Conservation (phyloP, 768 basidiomycete species). For the Coprinopsis marcescibilis region DNA sequence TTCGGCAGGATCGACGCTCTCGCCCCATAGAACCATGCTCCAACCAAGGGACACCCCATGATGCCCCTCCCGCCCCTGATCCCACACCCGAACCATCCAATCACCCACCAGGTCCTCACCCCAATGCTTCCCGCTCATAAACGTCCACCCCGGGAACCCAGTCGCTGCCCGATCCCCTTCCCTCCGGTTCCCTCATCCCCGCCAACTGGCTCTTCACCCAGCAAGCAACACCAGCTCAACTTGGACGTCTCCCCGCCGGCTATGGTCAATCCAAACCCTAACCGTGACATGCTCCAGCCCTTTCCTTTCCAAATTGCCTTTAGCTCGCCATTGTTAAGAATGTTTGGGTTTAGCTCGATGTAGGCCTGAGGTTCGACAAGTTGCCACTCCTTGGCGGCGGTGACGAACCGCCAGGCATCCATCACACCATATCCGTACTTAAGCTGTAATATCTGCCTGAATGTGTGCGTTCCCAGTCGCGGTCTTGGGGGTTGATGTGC, state of each 20-base stretch:
- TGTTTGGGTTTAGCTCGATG: constrained; percentile 70
- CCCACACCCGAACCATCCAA: constrained; percentile 87
- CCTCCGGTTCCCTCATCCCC: constrained; percentile 62
- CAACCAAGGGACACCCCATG: constrained; percentile 78
- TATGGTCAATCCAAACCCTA: constrained; percentile 87
- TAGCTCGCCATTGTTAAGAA: constrained; percentile 51
- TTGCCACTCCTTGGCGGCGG: constrained; percentile 72
- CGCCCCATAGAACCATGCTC: constrained; percentile 90
- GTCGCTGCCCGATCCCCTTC: constrained; percentile 52
- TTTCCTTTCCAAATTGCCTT: constrained; percentile 77
- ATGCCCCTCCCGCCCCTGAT: constrained; percentile 51
- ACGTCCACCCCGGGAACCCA: constrained; percentile 89
- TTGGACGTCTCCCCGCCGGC: constrained; percentile 84
- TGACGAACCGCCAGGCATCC: constrained; percentile 73
- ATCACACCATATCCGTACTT: constrained; percentile 94
- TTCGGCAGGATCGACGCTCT: constrained; percentile 63
- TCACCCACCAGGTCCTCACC: constrained; percentile 85
- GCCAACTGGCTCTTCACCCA: constrained; percentile 80
- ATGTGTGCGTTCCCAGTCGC: constrained; percentile 87
- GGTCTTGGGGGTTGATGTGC: constrained; percentile 79
- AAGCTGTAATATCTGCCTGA: constrained; percentile 56
- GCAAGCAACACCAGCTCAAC: constrained; percentile 81
- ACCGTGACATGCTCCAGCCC: constrained; percentile 87
- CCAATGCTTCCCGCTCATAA: constrained; percentile 98
- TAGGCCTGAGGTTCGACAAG: constrained; percentile 92